These are phyloP conservation scores for Borealophlyctis nickersoniae DNA, from an alignment of 192 early-diverging fungal genomes.

Conservation along the genomic window DNA sequence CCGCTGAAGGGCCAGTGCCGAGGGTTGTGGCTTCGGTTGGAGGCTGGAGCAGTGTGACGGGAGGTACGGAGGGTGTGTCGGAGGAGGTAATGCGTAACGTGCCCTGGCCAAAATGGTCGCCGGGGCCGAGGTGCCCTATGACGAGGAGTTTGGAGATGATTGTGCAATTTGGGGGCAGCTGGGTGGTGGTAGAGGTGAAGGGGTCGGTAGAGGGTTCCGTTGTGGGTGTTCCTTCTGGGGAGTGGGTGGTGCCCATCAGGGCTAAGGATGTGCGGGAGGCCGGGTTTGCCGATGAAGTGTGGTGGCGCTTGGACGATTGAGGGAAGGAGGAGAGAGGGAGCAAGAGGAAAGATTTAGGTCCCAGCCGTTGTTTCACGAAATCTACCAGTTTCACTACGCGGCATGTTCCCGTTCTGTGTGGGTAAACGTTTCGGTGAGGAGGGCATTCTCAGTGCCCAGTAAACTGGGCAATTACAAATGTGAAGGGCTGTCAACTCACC, in stretches of 20 bases:
- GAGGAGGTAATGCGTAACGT: conserved; percentile 1
- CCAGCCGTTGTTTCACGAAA: conserved; percentile 35
- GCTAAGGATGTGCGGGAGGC: no score
- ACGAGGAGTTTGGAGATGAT: conserved; percentile 33
- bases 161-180: conserved; percentile 4
- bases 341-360: conserved; percentile 5
- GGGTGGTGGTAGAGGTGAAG: neutral
- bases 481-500: conserved; percentile 13
- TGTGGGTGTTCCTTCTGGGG: neutral
- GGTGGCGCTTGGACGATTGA: no score
- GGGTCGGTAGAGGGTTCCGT: neutral
- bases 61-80: no score
- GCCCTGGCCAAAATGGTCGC: conserved; percentile 35
- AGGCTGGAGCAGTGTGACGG: no score
- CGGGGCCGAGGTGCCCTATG: conserved; percentile 24
- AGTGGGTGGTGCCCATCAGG: no score
- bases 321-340: conserved; percentile 16
- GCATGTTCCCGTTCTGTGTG: conserved; percentile 33
- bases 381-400: conserved; percentile 32
- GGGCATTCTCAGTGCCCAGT: no score
- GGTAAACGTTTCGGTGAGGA: neutral
- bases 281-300: no score
- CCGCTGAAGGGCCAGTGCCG: neutral
- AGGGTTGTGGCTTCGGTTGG: no score
- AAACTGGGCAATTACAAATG: no score